Evolutionary conservation across 2,329 filamentous ascomycete species (phyloP).

Genomic region (Scedosporium aurantiacum): DNA sequence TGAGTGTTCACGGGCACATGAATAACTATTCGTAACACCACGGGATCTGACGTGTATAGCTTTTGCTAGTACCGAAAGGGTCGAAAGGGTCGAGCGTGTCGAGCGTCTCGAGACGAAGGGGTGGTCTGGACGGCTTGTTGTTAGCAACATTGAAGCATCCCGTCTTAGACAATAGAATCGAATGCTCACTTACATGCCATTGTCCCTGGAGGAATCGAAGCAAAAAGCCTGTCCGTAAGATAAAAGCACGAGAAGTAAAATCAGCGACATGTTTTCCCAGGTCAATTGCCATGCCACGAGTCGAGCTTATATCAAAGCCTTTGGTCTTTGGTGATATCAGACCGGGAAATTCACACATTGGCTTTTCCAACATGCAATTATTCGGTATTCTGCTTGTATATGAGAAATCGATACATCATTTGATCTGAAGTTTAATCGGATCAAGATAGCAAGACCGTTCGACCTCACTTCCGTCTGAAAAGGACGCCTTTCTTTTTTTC

Average conservation of each 20-base stretch:
- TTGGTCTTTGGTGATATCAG: neutral
- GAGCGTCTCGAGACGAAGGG: neutral
- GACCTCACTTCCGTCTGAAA: too few species aligned
- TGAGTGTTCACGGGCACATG: neutral
- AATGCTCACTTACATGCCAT: neutral
- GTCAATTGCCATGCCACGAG: neutral
- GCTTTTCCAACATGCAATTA: too few species aligned
- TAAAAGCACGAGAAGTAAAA: neutral
- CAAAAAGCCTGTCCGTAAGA: neutral
- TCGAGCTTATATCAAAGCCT: neutral
- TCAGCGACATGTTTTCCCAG: neutral
- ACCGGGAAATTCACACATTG: neutral
- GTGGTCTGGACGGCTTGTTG: neutral
- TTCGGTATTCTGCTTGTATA: too few species aligned
- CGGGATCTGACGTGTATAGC: too few species aligned
- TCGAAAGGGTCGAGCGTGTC: too few species aligned
- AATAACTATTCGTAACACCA: too few species aligned
- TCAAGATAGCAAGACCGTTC: too few species aligned
- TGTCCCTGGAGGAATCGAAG: neutral
- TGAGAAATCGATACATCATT: too few species aligned
- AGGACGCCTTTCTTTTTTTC: too few species aligned
- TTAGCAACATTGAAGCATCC: neutral
- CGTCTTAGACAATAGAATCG: neutral
- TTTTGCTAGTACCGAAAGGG: too few species aligned
- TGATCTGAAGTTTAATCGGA: too few species aligned